phyloP scores from a whole-genome alignment of 2,329 filamentous ascomycete genomes.

The Trichoderma endophyticum region DNA sequence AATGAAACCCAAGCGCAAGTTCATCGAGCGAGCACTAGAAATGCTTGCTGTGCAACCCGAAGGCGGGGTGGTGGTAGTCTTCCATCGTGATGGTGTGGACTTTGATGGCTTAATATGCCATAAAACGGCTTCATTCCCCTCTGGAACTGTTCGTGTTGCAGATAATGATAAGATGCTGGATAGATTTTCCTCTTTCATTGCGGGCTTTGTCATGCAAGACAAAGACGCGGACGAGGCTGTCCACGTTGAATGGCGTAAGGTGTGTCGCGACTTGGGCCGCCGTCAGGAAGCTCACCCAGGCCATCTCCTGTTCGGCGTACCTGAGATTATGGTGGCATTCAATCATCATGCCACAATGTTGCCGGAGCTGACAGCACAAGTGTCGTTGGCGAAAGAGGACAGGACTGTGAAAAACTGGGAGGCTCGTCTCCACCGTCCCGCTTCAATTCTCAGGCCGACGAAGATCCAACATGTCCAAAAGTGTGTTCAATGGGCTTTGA shows the following conservation, averaged over 20 bases:
- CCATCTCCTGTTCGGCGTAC: conserved; percentile 47
- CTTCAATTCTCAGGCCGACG: conserved; percentile 45
- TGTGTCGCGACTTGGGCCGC: conserved; percentile 49
- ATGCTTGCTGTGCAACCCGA: conserved; percentile 42
- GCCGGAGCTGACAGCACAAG: conserved; percentile 39
- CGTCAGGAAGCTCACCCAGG: conserved; percentile 34
- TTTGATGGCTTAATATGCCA: conserved; percentile 49
- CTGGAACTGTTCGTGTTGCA: conserved; percentile 40
- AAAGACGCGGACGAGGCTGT: conserved; percentile 30
- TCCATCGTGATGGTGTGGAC: conserved; percentile 51
- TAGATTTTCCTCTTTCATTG: conserved; percentile 51
- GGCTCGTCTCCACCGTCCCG: conserved; percentile 43
- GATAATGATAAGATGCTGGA: conserved; percentile 47
- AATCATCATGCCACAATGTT: conserved; percentile 43
- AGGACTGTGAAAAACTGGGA: conserved; percentile 49
- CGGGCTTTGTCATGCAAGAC: conserved; percentile 41
- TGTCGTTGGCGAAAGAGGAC: conserved; percentile 35
- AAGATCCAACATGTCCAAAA: conserved; percentile 48
- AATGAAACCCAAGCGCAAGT: conserved; percentile 47
- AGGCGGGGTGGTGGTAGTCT: conserved; percentile 49
- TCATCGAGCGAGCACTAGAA: conserved; percentile 45
- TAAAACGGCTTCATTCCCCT: conserved; percentile 45
- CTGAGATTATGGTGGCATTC: conserved; percentile 51
- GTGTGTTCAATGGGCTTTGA: conserved; percentile 55
- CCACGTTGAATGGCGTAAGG: conserved; percentile 44